Percentiles rank a stretch among this genome's conserved stretches.
Evolutionary conservation across 495 filamentous ascomycete species (phyloP).

Genomic region (Sabuloglossum arenarium): DNA sequence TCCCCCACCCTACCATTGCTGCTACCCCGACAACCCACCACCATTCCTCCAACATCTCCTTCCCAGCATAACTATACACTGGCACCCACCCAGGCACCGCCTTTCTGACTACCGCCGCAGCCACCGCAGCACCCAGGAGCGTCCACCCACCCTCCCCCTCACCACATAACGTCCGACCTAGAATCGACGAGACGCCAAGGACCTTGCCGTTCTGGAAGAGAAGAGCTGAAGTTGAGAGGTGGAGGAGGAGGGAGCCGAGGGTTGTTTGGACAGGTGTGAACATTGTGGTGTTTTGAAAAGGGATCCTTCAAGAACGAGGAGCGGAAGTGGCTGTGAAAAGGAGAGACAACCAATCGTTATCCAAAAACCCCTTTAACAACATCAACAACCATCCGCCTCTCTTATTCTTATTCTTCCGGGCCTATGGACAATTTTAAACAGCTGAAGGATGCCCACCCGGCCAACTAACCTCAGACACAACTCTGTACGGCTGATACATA

Average conservation of each 20-base stretch:
- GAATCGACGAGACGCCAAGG: background rate
- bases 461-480: too few relatives aligned
- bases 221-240: conserved; percentile 28
- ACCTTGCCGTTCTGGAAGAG: conserved; percentile 30
- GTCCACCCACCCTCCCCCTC: conserved; percentile 9
- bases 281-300: too few relatives aligned
- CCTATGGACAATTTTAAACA: too few relatives aligned
- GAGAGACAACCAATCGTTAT: too few relatives aligned
- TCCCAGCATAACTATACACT: conserved; percentile 15
- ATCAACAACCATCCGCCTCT: too few relatives aligned
- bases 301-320: too few relatives aligned
- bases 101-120: conserved; percentile 20
- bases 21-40: conserved; percentile 17
- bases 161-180: background rate
- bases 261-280: conserved; percentile 37
- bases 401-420: too few relatives aligned
- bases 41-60: conserved; percentile 13
- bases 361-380: too few relatives aligned
- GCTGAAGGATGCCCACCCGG: too few relatives aligned
- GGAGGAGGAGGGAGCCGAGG: conserved; percentile 32
- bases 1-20: conserved; percentile 31
- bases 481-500: too few relatives aligned
- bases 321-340: too few relatives aligned
- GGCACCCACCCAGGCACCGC: conserved; percentile 26
- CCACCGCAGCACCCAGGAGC: conserved; percentile 26